phyloP scores from a whole-genome alignment of 140 eudicot species.

The Anethum foeniculum region DNA sequence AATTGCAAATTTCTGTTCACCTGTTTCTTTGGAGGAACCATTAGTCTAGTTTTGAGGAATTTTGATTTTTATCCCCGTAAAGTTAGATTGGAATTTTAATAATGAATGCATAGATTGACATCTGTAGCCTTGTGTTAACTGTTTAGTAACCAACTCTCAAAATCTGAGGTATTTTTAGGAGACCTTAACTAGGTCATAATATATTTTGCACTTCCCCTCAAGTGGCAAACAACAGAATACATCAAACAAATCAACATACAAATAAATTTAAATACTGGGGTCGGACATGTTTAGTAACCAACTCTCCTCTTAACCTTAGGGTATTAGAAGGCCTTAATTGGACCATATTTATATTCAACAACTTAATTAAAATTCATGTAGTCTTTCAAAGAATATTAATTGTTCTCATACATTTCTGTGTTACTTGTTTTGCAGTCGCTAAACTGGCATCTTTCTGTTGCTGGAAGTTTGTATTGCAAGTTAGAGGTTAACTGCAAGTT shows the following conservation, averaged over 20 bases:
- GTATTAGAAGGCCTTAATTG: neutral
- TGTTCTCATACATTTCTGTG: neutral
- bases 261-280: neutral
- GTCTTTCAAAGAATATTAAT: neutral
- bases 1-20: neutral
- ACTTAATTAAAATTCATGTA: neutral
- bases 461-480: neutral
- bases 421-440: neutral
- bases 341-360: neutral
- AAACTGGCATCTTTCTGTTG: neutral
- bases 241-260: neutral
- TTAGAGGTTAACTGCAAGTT: neutral
- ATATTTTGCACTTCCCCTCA: neutral
- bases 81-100: neutral
- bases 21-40: neutral
- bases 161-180: neutral
- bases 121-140: neutral
- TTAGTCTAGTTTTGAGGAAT: neutral
- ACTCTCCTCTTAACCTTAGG: neutral
- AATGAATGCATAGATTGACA: neutral
- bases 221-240: neutral
- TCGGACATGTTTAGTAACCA: neutral
- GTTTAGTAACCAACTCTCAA: neutral
- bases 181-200: neutral
- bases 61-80: neutral